Evolutionary conservation across 306 rosid genomes (phyloP), one percentile per base, ranked within the genome.

Genomic region (Macrotyloma uniflorum): DNA sequence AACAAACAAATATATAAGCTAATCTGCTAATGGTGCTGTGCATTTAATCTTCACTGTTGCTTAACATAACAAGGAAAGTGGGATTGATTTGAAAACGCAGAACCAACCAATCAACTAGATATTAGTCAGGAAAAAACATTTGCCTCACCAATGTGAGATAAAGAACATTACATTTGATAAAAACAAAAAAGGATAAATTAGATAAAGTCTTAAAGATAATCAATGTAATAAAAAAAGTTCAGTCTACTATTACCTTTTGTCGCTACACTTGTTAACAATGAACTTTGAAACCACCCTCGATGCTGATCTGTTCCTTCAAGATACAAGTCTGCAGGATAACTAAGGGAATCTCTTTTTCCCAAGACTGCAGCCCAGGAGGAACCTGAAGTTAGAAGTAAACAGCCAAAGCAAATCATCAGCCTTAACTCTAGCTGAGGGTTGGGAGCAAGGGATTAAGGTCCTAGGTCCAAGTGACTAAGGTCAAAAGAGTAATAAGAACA

Each of bases 241-340:
- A 68, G 58, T 26, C 5, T 26, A 26, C 5, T n/a, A 49, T 77
- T 80, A 96, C 99, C 99, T 88, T 81, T 91, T 8, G 98, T 93
- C 62, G 99, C 99, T 62, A 91, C 65, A 80, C 99, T 90, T 32
- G 99, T 96, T 74, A 96, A 79, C 83, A 96, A 84, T 22, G 99
- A 96, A 90, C 99, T 96, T 84, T 96, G 99, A 78, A 96, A 96
- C 99, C 99, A 96, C 58, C 99, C 99, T 71, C 98, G 95, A 84
- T 96, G 99, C 81, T 96, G 99, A 85, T 96, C 98, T 33, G 97
- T 93, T 85, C 99, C 99, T 84, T 96, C 99, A 79, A 96, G 96
- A 85, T 91, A 96, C 89, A 96, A 78, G 83, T 93, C 96, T 10
- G 99, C 99, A 40, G 99, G 99, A 82, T 85, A 87, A 76, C 82